Percentiles rank a stretch among this genome's conserved stretches.
Evolutionary conservation across 2,329 filamentous ascomycete species (phyloP).

Genomic region (Colletotrichum eleusines): DNA sequence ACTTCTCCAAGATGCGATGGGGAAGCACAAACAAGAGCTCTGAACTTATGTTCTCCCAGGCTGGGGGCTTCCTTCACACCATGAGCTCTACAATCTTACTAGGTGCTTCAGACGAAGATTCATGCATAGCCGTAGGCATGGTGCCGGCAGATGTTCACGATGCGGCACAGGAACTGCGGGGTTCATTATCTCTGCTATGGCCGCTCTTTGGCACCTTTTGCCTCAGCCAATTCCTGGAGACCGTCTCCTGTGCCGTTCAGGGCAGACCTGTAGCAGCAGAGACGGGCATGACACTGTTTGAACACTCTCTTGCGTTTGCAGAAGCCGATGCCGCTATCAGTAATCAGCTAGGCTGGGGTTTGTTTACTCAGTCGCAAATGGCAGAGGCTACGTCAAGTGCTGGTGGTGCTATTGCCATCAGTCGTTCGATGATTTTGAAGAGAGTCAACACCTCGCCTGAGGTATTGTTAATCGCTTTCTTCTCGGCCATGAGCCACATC

Average conservation of each 20-base stretch:
- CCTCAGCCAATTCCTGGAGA: conserved; percentile 89
- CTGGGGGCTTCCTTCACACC: conserved; percentile 77
- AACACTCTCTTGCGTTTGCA: conserved; percentile 94
- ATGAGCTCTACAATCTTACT: conserved; percentile 79
- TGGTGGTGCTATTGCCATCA: conserved; percentile 59
- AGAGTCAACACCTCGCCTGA: conserved; percentile 91
- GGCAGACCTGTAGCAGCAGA: conserved; percentile 84
- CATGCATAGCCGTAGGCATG: conserved; percentile 84
- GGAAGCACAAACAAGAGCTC: conserved; percentile 74
- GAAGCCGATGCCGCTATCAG: conserved; percentile 92
- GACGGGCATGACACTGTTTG: conserved; percentile 95
- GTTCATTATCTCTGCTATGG: conserved; percentile 83
- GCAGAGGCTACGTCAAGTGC: conserved; percentile 44
- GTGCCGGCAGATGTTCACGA: conserved; percentile 65
- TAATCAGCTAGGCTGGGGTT: conserved; percentile 79
- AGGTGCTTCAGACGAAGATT: conserved; percentile 78
- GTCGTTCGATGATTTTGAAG: conserved; percentile 76
- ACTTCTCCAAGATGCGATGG: conserved; percentile 78
- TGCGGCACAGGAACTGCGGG: conserved; percentile 68
- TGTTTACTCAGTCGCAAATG: conserved; percentile 66
- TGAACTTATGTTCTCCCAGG: conserved; percentile 76
- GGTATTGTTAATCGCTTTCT: conserved; percentile 84
- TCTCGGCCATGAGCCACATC: conserved; percentile 91
- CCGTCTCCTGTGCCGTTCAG: conserved; percentile 87
- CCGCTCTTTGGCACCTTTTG: conserved; percentile 78